phyloP scores from a whole-genome alignment of 352 stramenopile genomes.

The Phytophthora crassamura region DNA sequence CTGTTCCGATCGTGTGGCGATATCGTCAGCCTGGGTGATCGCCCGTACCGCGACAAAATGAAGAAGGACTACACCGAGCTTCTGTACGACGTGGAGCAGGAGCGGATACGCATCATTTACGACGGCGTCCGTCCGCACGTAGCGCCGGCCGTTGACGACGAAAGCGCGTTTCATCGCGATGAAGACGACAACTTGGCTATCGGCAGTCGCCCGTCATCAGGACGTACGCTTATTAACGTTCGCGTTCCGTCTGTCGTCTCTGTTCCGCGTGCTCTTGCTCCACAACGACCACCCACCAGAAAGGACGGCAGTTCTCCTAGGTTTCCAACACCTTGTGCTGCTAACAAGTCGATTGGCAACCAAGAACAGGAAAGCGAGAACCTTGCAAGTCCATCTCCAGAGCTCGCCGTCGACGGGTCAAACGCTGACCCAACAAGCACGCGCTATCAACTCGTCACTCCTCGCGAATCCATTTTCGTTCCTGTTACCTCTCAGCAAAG shows the following conservation, averaged over 20 bases:
- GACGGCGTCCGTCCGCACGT: slow-evolving; percentile 27
- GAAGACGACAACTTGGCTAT: slow-evolving; percentile 8
- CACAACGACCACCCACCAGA: slow-evolving; percentile 13
- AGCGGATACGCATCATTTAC: slow-evolving; percentile 72
- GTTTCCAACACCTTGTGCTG: neutral
- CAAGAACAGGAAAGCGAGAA: slow-evolving; percentile 12
- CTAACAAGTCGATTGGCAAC: slow-evolving; percentile 11
- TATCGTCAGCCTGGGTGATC: slow-evolving; percentile 46
- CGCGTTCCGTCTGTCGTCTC: slow-evolving; percentile 11
- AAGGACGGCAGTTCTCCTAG: slow-evolving; percentile 13
- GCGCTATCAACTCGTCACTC: slow-evolving; percentile 42
- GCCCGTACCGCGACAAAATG: slow-evolving; percentile 73
- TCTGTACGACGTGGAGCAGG: slow-evolving; percentile 75
- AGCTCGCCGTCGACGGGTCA: slow-evolving; percentile 16
- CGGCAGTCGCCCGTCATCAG: slow-evolving; percentile 4
- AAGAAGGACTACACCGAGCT: slow-evolving; percentile 80
- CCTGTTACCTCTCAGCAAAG: slow-evolving; percentile 27
- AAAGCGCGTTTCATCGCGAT: neutral
- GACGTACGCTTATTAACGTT: slow-evolving; percentile 27
- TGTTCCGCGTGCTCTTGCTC: slow-evolving; percentile 8
- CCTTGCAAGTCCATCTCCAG: neutral
- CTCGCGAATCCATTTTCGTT: slow-evolving; percentile 60
- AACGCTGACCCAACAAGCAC: slow-evolving; percentile 12
- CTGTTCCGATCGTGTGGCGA: slow-evolving; percentile 55
- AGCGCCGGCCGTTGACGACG: slow-evolving; percentile 11